Conservation (phyloP, 2,329 filamentous ascomycete species). For the Neofusicoccum cordaticola region DNA sequence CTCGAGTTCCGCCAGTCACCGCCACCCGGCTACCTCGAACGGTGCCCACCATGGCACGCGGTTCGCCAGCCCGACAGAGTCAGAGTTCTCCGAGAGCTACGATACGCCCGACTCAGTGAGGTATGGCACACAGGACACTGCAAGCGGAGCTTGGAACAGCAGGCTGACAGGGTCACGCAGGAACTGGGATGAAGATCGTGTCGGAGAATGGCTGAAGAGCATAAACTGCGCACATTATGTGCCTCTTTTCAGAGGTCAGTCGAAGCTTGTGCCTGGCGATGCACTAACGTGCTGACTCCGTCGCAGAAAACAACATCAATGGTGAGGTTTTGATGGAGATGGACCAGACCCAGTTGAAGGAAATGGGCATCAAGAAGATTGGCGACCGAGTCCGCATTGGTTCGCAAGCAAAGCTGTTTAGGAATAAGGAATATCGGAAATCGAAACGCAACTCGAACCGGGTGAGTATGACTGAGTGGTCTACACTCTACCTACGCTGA, state of each 20-base stretch:
- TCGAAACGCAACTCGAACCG: conserved; percentile 70
- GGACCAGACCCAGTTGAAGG: conserved; percentile 92
- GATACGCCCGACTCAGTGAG: conserved; percentile 65
- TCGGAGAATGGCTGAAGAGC: conserved; percentile 84
- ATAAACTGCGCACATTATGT: conserved; percentile 96
- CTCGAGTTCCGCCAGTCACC: conserved; percentile 34
- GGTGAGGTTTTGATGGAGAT: conserved; percentile 95
- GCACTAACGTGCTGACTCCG: conserved; percentile 19
- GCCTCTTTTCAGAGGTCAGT: conserved; percentile 69
- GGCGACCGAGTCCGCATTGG: conserved; percentile 87
- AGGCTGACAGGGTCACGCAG: conserved; percentile 36
- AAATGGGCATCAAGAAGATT: conserved; percentile 98
- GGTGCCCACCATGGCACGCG: conserved; percentile 45
- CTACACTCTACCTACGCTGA: conserved; percentile 20
- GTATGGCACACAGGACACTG: conserved; percentile 26
- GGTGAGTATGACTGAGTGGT: conserved; percentile 51
- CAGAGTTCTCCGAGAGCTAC: conserved; percentile 78
- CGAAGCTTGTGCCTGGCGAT: conserved; percentile 16
- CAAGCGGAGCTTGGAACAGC: background rate
- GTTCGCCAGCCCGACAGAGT: conserved; percentile 83
- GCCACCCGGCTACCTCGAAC: conserved; percentile 31
- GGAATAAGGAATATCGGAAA: conserved; percentile 48
- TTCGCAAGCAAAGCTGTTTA: conserved; percentile 49
- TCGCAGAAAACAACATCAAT: conserved; percentile 83
- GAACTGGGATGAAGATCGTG: conserved; percentile 83